Evolutionary conservation across 2,329 filamentous ascomycete genomes (phyloP), one percentile per base, ranked within the genome.

Genomic region (Elsinoe necatrix): DNA sequence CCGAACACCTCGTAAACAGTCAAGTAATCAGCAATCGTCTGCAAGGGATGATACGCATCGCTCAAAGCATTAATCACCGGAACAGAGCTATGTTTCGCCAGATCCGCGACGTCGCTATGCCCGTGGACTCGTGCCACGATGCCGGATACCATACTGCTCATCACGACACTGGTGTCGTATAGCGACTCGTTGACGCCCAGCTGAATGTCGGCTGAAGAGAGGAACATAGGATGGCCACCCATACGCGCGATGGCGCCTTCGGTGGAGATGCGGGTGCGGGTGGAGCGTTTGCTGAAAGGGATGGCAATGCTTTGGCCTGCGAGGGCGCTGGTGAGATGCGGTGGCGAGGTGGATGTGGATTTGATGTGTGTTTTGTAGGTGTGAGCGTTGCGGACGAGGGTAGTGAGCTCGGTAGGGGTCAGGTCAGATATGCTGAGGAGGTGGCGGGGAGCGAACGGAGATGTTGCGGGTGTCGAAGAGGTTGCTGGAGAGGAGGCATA

Each of bases 271-370:
- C 93, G 84, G 11, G 93, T 98, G 59, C 93, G 83, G 11, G 93
- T 98, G 65, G 87, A 95, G 63, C 91, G 84, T 76, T 98, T 98
- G 79, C 81, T 95, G 77, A 98, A 98, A 79, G 95, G 89, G 84
- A 98, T 86, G 63, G 93, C 92, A 29, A 98, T 82, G 0, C 90
- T 91, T 71, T 89, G 83, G 54, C 89, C 87, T 0, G 80, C 73
- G 61, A 98, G 74, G 9, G 81, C 76, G 39, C 79, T 77, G 55
- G 79, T 74, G 56, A 95, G 74, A 42, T 77, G 74, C 52, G 75
- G 69, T 2, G 86, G 82, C 48, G 81, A 73, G 55, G 79, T 75
- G 21, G 54, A 42, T 45, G 82, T 81, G 18, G 82, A 80, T 71
- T 95, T 95, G 75, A 92, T 82, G 57, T 82, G 77, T 56, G 80